Conservation (phyloP, 2,329 filamentous ascomycete species). For the Alternaria tenuissima region DNA sequence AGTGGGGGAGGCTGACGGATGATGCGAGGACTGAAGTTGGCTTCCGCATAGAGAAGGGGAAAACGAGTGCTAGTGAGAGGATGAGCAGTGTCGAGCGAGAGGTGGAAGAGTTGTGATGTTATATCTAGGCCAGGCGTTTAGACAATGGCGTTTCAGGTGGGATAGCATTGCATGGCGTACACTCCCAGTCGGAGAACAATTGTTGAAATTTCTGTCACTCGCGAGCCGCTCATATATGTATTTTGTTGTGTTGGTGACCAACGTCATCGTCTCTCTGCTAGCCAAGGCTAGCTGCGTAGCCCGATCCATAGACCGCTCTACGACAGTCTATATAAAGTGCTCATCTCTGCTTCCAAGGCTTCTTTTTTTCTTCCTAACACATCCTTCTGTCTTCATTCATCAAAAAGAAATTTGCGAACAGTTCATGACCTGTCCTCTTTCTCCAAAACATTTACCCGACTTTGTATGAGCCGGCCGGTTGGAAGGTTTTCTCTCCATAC, state of each 20-base stretch:
- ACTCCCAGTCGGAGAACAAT: not conserved
- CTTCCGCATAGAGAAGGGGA: slow-evolving; percentile 36
- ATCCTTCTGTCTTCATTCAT: not conserved
- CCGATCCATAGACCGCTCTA: not conserved
- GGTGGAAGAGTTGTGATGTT: not conserved
- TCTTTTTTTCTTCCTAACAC: not conserved
- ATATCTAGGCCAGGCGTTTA: not conserved
- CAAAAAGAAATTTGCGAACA: too few relatives aligned
- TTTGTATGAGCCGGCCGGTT: too few relatives aligned
- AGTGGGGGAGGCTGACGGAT: slow-evolving; percentile 63
- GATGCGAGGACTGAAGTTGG: slow-evolving; percentile 47
- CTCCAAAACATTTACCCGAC: too few relatives aligned
- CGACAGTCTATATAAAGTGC: not conserved
- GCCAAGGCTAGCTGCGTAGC: not conserved
- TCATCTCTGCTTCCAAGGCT: not conserved
- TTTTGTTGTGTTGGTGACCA: not conserved
- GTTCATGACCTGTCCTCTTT: not conserved
- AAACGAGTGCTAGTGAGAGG: not conserved
- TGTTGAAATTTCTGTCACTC: not conserved
- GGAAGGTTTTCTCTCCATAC: too few relatives aligned
- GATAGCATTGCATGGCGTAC: slow-evolving; percentile 13
- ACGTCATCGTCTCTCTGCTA: not conserved
- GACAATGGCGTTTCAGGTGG: not conserved
- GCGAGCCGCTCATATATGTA: not conserved
- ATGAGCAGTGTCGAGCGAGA: slow-evolving; percentile 5